Evolutionary conservation across 2,329 filamentous ascomycete genomes (phyloP), one percentile per base, ranked within the genome.

Genomic region (Nothomitra cinnamomea): DNA sequence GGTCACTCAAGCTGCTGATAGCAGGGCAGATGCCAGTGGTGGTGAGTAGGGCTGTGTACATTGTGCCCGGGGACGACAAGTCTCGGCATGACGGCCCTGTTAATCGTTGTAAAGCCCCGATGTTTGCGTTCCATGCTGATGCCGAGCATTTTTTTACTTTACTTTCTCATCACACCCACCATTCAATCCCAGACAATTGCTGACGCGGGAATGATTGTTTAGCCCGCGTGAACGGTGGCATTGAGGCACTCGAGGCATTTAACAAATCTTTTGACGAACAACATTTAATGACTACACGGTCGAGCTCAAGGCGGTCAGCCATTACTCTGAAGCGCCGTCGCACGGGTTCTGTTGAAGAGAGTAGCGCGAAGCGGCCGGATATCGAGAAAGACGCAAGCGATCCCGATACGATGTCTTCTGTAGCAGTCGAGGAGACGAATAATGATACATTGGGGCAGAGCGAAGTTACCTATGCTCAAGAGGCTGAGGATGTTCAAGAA

Each of bases 231-330:
- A 10, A n/a, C 10, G 24, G 32, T 24, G 45, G 45, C 12, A 24
- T 49, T 12, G 32, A 49, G 17, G 45, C 45, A 32, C 24, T 49
- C 10, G 45, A 49, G n/a, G 45, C 45, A 32, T 49, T 49, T 24
- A 49, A 49, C 13, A 49, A 49, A 24, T 49, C 45, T 13, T 49
- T 49, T 15, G 45, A 49, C 45, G 45, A 49, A 19, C 45, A 35
- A 49, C 45, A 28, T 32, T 28, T 17, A 12, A 49, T n/a, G 32
- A 28, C 45, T 13, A 17, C 45, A 10, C 25, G 45, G 13, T 19
- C 6, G 28, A 22, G 24, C 12, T 35, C 45, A 49, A 17, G n/a
- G n/a, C 3, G 24, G 15, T 28, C 43, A 24, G 21, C 28, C 28
- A 24, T n/a, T 32, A 19, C 45, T 32, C 13, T 28, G 45, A 49